Percentiles rank a stretch among this genome's conserved stretches.
These are phyloP conservation scores for Leccinum broughii DNA, from an alignment of 768 basidiomycete species.

Conservation along the genomic window DNA sequence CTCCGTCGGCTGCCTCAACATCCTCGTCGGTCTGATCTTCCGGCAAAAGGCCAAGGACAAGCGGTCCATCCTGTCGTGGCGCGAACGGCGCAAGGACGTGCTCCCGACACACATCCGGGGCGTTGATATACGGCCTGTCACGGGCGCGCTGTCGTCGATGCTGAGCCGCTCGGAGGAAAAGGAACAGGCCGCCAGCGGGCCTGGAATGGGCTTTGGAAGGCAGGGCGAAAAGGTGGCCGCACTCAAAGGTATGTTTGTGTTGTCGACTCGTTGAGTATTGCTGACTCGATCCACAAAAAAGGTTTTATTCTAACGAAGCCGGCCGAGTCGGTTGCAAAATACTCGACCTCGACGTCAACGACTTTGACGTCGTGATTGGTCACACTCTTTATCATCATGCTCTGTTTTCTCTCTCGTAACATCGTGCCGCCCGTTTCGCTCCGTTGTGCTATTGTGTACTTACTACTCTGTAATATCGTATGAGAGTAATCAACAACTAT, in stretches of 20 bases:
- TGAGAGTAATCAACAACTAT: neutral
- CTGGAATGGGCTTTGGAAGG: constrained; percentile 73
- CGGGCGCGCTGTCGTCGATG: neutral
- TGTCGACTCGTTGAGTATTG: neutral
- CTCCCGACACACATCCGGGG: constrained; percentile 27
- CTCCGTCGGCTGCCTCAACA: constrained; percentile 79
- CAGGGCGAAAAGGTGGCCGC: constrained; percentile 80
- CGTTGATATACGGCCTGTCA: too few species aligned
- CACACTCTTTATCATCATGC: constrained; percentile 2
- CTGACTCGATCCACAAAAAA: constrained; percentile 17
- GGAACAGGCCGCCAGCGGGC: constrained; percentile 28
- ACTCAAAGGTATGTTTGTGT: constrained; percentile 47
- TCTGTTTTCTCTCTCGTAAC: neutral
- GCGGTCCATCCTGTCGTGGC: constrained; percentile 70
- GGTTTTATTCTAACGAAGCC: constrained; percentile 62
- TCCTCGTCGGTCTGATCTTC: constrained; percentile 79
- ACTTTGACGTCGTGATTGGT: neutral
- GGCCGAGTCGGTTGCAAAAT: constrained; percentile 54
- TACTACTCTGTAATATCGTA: constrained; percentile 3
- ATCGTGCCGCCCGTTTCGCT: constrained; percentile 5
- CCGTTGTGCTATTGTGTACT: constrained; percentile 11
- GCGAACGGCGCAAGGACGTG: constrained; percentile 53
- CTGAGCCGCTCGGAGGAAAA: constrained; percentile 2
- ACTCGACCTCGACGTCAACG: constrained; percentile 21
- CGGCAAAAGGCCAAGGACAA: constrained; percentile 63